These are phyloP conservation scores for Guyanaporus albipodus DNA, from an alignment of 768 basidiomycete genomes.

Conservation along the genomic window DNA sequence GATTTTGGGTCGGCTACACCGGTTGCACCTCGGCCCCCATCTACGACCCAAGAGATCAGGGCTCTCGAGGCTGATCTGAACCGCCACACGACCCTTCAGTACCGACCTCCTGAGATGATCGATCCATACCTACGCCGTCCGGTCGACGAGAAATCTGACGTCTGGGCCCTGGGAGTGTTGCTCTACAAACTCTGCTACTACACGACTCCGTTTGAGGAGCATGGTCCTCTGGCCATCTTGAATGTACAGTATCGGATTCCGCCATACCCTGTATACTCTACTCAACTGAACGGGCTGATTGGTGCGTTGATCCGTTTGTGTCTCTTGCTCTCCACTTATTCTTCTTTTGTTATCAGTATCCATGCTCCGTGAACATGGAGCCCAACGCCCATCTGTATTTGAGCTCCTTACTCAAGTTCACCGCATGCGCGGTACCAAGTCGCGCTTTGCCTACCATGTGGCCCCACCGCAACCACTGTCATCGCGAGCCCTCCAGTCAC, in stretches of 20 bases:
- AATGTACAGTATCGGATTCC: slow-evolving; percentile 95
- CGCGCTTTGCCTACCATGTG: slow-evolving; percentile 66
- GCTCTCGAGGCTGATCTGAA: slow-evolving; percentile 88
- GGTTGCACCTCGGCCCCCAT: slow-evolving; percentile 65
- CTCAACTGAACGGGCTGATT: slow-evolving; percentile 77
- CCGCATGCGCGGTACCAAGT: slow-evolving; percentile 81
- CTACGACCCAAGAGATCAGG: slow-evolving; percentile 79
- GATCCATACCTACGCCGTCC: slow-evolving; percentile 81
- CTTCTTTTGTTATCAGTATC: slow-evolving; percentile 50
- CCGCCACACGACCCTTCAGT: slow-evolving; percentile 93
- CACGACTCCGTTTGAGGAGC: slow-evolving; percentile 98
- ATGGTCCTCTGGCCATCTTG: slow-evolving; percentile 92
- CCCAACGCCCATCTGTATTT: slow-evolving; percentile 82
- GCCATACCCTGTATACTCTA: slow-evolving; percentile 82
- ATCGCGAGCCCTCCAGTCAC: slow-evolving; percentile 35
- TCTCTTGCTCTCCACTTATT: slow-evolving; percentile 9
- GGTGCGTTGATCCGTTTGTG: slow-evolving; percentile 44
- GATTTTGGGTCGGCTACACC: slow-evolving; percentile 94
- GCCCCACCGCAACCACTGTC: slow-evolving; percentile 46
- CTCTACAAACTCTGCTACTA: slow-evolving; percentile 99
- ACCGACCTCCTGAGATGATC: slow-evolving; percentile 98
- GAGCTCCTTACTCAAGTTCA: slow-evolving; percentile 83
- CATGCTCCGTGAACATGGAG: slow-evolving; percentile 90
- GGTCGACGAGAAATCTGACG: slow-evolving; percentile 91
- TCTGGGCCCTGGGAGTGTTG: slow-evolving; percentile 96